A percentile compares a stretch with the other conserved stretches of the same genome.
phyloP scores from a whole-genome alignment of 139 green algal genomes.

The Bryopsis sp. region DNA sequence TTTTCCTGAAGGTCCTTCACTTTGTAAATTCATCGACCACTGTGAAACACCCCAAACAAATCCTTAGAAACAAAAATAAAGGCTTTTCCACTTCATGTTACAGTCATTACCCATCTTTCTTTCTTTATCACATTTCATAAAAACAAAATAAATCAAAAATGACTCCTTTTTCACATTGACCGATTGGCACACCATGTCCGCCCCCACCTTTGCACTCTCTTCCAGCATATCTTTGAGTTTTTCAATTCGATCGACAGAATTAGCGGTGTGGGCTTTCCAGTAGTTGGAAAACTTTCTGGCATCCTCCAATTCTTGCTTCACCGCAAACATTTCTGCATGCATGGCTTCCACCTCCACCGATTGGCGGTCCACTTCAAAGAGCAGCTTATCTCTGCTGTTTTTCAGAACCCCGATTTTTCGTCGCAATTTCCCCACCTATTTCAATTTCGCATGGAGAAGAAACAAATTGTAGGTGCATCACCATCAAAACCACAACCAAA shows the following conservation, averaged over 20 bases:
- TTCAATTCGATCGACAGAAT: not conserved
- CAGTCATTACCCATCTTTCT: not conserved
- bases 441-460: not conserved
- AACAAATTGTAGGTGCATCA: not conserved
- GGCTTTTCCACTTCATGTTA: not conserved
- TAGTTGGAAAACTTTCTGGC: not conserved
- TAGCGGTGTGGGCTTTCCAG: not conserved
- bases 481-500: not conserved
- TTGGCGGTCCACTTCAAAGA: slow-evolving; percentile 16
- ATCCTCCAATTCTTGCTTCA: slow-evolving; percentile 5
- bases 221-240: slow-evolving; percentile 18
- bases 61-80: too few species aligned
- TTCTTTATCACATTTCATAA: not conserved
- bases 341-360: slow-evolving; percentile 9
- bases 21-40: too few species aligned
- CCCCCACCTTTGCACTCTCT: slow-evolving; percentile 9
- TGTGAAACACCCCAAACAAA: too few species aligned
- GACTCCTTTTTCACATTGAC: not conserved
- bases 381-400: slow-evolving; percentile 17
- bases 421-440: not conserved
- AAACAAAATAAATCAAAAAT: not conserved
- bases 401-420: not conserved
- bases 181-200: not conserved
- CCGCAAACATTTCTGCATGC: not conserved
- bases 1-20: too few species aligned